These are phyloP conservation scores for Brassica balearica DNA, from an alignment of 441 rosid species.

Conservation along the genomic window DNA sequence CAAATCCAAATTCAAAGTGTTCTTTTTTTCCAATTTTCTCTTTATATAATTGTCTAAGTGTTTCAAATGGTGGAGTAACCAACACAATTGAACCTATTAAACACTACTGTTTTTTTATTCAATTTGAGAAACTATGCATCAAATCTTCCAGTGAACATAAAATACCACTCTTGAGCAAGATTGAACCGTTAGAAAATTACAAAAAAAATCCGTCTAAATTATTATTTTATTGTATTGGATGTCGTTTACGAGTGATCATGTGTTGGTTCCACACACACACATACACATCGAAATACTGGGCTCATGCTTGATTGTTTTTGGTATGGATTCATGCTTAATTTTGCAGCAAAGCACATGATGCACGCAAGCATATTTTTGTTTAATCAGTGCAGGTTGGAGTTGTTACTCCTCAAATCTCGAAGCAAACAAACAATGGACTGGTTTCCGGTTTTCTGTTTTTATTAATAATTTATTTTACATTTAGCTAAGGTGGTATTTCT, in stretches of 20 bases:
- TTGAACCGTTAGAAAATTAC: not conserved
- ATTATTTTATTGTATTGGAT: not conserved
- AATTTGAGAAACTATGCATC: not conserved
- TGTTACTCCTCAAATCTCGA: constrained; percentile 37
- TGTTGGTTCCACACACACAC: constrained; percentile 4
- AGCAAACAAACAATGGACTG: constrained; percentile 37
- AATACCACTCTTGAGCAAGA: not conserved
- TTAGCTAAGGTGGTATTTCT: constrained; percentile 29
- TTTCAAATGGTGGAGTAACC: not conserved
- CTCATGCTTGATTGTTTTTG: not conserved
- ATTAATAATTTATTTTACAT: constrained; percentile 5
- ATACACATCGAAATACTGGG: not conserved
- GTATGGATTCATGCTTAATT: not conserved
- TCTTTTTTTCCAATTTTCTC: no score
- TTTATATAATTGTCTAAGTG: not conserved
- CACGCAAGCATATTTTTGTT: not conserved
- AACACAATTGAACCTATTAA: not conserved
- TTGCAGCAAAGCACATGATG: constrained; percentile 22
- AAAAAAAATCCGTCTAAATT: not conserved
- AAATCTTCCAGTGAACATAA: not conserved
- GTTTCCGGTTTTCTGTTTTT: constrained; percentile 29
- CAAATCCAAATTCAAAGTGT: no score
- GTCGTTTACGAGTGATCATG: constrained; percentile 2
- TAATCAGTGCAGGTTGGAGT: constrained; percentile 34
- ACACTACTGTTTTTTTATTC: not conserved